Percentiles rank a stretch among this genome's conserved stretches.
phyloP scores from a whole-genome alignment of 257 asterid genomes.

The Nicotiana obtusifolia region DNA sequence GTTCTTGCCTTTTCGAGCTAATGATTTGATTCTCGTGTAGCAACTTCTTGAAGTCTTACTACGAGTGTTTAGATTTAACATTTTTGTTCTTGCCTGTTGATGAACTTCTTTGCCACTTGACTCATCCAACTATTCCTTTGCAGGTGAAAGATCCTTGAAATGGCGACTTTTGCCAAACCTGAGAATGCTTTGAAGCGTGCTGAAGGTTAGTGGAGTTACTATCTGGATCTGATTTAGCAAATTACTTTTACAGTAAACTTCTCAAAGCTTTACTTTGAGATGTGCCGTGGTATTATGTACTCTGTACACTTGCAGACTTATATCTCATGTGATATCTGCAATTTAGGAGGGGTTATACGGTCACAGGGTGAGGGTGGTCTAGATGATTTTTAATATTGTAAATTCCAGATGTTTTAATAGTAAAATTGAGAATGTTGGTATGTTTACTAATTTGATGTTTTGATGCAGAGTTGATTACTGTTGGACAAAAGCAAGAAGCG shows the following conservation, averaged over 20 bases:
- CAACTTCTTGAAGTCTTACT: not conserved
- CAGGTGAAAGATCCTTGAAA: constrained; percentile 13
- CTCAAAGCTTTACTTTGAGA: not conserved
- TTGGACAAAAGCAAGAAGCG: constrained; percentile 92
- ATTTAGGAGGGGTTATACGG: not conserved
- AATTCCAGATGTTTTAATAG: not conserved
- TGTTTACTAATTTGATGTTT: constrained; percentile 5
- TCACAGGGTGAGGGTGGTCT: not conserved
- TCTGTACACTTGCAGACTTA: not conserved
- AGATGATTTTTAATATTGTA: not conserved
- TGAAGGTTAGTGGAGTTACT: constrained; percentile 32
- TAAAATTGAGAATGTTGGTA: not conserved
- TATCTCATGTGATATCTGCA: not conserved
- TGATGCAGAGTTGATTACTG: constrained; percentile 79
- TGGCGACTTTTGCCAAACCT: constrained; percentile 45
- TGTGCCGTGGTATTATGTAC: not conserved
- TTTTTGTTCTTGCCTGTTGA: not conserved
- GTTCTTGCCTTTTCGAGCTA: not conserved
- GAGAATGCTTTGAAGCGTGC: constrained; percentile 57
- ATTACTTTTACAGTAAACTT: not conserved
- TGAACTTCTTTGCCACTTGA: not conserved
- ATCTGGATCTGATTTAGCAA: not conserved
- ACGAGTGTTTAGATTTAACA: not conserved
- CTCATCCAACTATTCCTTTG: not conserved
- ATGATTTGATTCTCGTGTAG: not conserved